Evolutionary conservation across 2,329 filamentous ascomycete species (phyloP), one percentile per base, ranked within the genome.

Genomic region (Penicillium concentricum): DNA sequence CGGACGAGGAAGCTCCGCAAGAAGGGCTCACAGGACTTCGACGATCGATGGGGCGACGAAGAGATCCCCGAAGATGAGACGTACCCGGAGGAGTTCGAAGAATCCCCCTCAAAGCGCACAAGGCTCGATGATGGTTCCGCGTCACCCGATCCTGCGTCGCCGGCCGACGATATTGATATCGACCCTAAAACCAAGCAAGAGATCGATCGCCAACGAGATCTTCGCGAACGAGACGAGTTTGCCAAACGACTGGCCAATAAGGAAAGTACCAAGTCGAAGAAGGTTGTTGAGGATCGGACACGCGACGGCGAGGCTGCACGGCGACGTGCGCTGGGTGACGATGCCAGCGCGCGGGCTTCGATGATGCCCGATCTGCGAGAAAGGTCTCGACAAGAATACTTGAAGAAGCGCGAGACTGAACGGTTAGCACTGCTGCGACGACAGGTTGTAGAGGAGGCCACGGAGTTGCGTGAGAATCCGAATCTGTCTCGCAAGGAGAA

Each of bases 371-470:
- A 95, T 59, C 76, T 97, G 18, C 84, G 94, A 41, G 81, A 94
- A 68, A 85, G 91, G 32, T 96, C 92, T 3, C 85, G 94, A 59
- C 92, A 97, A 70, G 88, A 94, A 63, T 99, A 99, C 70, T 81
- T 99, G 30, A 91, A 92, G 74, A 97, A 99, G 79, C 84, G 94
- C 61, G 92, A 97, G 72, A 81, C 88, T 0, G 91, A 97, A 73
- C 86, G 91, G 58, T 77, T 99, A 16, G 90, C 90, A 0, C 77
- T 99, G n/a, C 77, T 99, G 48, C 85, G 92, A 32, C 91, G 90
- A 68, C 93, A 97, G 69, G 94, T 99, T 2, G 86, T 86, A 0
- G 93, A 97, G 65, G 94, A 99, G 72, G 87, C 87, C 1, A 86
- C 88, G 22, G 92, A 97, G 71, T 74, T 95, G 51, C 83, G 86